phyloP scores from a whole-genome alignment of 495 filamentous ascomycete genomes.

The Talaromyces proteolyticus region DNA sequence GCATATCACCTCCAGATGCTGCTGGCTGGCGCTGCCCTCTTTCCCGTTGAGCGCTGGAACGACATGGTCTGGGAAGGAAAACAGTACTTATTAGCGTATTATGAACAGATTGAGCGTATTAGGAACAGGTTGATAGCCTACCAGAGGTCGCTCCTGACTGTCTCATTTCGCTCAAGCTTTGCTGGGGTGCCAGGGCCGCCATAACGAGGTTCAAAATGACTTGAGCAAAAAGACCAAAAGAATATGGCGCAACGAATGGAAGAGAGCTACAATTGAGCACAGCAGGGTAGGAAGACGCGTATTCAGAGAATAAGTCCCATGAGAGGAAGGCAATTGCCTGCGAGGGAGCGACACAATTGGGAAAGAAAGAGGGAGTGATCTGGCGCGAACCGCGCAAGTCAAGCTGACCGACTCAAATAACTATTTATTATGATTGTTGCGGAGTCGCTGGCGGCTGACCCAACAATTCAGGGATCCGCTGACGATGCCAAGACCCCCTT shows the following conservation, averaged over 20 bases:
- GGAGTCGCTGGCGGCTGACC: neutral
- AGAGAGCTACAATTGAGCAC: neutral
- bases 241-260: neutral
- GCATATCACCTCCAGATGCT: slow-evolving; percentile 60
- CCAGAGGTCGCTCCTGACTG: neutral
- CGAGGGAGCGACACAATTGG: neutral
- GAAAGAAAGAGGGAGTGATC: neutral
- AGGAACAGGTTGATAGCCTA: neutral
- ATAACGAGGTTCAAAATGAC: neutral
- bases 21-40: slow-evolving; percentile 5
- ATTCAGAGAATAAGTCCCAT: neutral
- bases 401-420: neutral
- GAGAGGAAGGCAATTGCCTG: neutral
- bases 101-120: too few species aligned
- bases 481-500: slow-evolving; percentile 4
- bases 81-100: neutral
- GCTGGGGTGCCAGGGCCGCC: neutral
- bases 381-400: neutral
- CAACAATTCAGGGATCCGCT: neutral
- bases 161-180: neutral
- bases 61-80: neutral
- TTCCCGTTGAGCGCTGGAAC: neutral
- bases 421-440: too few species aligned
- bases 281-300: neutral
- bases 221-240: neutral